phyloP scores from a whole-genome alignment of 176 grass and related monocot genomes.

The Oryza australiensis region DNA sequence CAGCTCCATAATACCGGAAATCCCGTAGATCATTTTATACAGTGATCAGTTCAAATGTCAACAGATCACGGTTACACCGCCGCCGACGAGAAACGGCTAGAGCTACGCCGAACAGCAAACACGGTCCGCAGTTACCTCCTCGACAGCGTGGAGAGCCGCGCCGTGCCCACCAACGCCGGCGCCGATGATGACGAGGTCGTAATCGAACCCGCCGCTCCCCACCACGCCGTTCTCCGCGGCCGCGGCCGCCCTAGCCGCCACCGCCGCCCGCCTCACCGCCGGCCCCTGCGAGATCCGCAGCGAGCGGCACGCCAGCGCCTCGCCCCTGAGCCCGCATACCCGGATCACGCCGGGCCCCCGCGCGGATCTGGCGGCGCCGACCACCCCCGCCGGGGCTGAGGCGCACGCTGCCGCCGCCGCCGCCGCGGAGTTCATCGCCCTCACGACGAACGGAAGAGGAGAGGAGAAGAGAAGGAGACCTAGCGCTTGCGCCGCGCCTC shows the following conservation, averaged over 20 bases:
- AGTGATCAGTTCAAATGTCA: neutral
- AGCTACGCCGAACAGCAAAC: neutral
- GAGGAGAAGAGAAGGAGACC: neutral
- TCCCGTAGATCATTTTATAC: too few relatives aligned
- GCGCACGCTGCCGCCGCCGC: constrained; percentile 7
- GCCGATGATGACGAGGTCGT: constrained; percentile 89
- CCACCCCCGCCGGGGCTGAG: constrained; percentile 13
- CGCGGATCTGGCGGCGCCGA: constrained; percentile 22
- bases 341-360: constrained; percentile 22
- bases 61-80: neutral
- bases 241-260: neutral
- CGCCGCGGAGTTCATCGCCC: constrained; percentile 45
- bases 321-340: constrained; percentile 50
- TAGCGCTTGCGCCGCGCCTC: neutral
- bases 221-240: constrained; percentile 34
- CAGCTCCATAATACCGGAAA: neutral
- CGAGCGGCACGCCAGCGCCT: constrained; percentile 34
- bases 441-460: neutral
- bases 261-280: constrained; percentile 7
- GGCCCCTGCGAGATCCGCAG: constrained; percentile 27
- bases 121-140: constrained; percentile 46
- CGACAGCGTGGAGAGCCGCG: constrained; percentile 82
- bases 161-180: constrained; percentile 84
- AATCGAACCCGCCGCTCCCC: constrained; percentile 57
- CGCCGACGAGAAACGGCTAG: neutral